Conservation (phyloP, 371 early-diverging fungal species). For the Batkoa obscura region DNA sequence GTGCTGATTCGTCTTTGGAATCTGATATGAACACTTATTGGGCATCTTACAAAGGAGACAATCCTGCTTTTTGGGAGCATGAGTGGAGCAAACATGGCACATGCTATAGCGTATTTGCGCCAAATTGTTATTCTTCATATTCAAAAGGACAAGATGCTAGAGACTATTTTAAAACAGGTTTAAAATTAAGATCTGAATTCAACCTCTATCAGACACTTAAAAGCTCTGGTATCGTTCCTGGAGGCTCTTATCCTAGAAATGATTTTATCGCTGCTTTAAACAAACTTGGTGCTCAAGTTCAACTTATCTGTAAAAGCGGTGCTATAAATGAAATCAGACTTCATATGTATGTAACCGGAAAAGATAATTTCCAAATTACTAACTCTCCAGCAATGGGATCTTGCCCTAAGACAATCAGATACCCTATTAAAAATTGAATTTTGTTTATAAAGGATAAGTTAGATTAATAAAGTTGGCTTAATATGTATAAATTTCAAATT, state of each 20-base stretch:
- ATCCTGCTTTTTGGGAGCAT: constrained; percentile 18
- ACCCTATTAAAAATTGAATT: no score
- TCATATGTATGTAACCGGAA: constrained; percentile 15
- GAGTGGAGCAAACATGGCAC: constrained; percentile 73
- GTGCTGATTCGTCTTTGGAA: constrained; percentile 6
- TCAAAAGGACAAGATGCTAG: constrained; percentile 24
- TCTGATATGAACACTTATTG: constrained; percentile 8
- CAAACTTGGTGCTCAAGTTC: constrained; percentile 21
- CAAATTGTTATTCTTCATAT: constrained; percentile 24
- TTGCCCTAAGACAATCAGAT: background rate
- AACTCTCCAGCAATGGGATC: background rate
- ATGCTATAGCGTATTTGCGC: constrained; percentile 41
- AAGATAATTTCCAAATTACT: constrained; percentile 9
- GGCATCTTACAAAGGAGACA: constrained; percentile 2
- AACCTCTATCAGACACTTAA: constrained; percentile 33
- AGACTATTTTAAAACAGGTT: constrained; percentile 28
- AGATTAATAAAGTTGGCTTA: no score
- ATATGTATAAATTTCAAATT: no score
- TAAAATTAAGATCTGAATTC: constrained; percentile 28
- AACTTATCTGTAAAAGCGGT: constrained; percentile 18
- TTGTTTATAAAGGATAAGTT: no score
- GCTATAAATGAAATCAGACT: constrained; percentile 17
- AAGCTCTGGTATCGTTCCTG: constrained; percentile 36
- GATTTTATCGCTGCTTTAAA: constrained; percentile 29
- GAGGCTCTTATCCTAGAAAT: constrained; percentile 22